Evolutionary conservation across 305 asterid genomes (phyloP).

Genomic region (Fraxinus angustifolia): DNA sequence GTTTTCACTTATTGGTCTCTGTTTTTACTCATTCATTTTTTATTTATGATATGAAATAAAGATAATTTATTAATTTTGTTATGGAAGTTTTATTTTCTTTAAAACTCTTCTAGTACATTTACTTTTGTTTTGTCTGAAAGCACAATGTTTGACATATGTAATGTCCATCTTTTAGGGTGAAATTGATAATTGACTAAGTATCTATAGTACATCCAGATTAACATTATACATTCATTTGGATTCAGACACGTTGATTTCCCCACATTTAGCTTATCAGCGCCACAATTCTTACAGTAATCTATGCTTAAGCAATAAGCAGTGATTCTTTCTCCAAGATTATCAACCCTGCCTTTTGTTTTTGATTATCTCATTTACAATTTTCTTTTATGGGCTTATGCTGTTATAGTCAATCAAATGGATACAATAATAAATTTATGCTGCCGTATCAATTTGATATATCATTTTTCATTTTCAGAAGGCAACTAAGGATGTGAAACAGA

Average conservation of each 20-base stretch:
- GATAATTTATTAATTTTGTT: neutral
- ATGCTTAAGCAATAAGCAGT: neutral
- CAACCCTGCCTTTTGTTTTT: neutral
- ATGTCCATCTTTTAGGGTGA: neutral
- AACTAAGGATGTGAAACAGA: conserved; percentile 30
- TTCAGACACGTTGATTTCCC: neutral
- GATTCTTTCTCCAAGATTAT: neutral
- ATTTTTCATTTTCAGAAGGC: conserved; percentile 37
- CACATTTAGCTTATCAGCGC: neutral
- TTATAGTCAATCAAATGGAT: conserved; percentile 12
- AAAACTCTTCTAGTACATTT: neutral
- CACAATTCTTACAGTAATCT: neutral
- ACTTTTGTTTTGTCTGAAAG: neutral
- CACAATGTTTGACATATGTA: neutral
- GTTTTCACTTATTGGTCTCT: neutral
- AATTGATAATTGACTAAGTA: neutral
- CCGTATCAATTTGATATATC: conserved; percentile 10
- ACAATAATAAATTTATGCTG: neutral
- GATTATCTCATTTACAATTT: neutral
- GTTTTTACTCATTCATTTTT: neutral
- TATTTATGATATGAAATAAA: neutral
- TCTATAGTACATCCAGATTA: neutral
- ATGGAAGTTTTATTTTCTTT: neutral
- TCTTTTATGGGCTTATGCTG: neutral
- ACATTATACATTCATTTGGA: neutral